Evolutionary conservation across 2,329 filamentous ascomycete species (phyloP).

Genomic region (Cryphonectria nitschkei): DNA sequence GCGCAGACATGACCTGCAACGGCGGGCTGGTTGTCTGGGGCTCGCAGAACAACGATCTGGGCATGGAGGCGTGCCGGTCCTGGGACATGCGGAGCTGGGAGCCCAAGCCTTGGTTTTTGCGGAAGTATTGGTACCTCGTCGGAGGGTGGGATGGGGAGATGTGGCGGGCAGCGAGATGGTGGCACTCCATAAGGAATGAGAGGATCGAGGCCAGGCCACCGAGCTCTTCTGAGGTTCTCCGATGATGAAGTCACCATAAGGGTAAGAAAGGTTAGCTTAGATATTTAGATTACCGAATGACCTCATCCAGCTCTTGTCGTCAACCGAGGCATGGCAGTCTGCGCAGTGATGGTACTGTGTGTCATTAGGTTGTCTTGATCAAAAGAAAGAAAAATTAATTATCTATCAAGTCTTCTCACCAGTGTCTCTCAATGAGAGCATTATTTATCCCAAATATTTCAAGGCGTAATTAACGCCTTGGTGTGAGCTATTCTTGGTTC

Average conservation of each 20-base stretch:
- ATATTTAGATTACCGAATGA: too few relatives aligned
- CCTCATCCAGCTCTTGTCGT: too few relatives aligned
- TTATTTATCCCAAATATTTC: too few relatives aligned
- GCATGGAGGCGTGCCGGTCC: conserved; percentile 43
- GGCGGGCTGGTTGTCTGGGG: conserved; percentile 46
- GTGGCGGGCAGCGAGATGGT: conserved; percentile 38
- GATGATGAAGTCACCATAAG: background rate
- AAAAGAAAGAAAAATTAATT: too few relatives aligned
- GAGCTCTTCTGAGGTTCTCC: background rate
- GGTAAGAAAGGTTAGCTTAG: too few relatives aligned
- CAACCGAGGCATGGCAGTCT: too few relatives aligned
- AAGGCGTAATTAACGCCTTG: too few relatives aligned
- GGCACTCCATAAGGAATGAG: conserved; percentile 35
- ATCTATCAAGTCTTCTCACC: too few relatives aligned
- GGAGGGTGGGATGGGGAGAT: conserved; percentile 44
- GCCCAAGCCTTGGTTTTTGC: conserved; percentile 47
- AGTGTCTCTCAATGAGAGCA: too few relatives aligned
- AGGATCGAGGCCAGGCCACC: background rate
- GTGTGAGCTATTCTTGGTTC: too few relatives aligned
- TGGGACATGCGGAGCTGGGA: conserved; percentile 52
- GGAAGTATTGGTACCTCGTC: conserved; percentile 44
- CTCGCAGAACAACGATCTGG: conserved; percentile 33
- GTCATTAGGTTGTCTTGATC: too few relatives aligned
- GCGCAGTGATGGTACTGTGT: too few relatives aligned
- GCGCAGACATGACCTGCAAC: conserved; percentile 38